phyloP scores from a whole-genome alignment of 2,329 filamentous ascomycete species.

The Neofusicoccum cordaticola region DNA sequence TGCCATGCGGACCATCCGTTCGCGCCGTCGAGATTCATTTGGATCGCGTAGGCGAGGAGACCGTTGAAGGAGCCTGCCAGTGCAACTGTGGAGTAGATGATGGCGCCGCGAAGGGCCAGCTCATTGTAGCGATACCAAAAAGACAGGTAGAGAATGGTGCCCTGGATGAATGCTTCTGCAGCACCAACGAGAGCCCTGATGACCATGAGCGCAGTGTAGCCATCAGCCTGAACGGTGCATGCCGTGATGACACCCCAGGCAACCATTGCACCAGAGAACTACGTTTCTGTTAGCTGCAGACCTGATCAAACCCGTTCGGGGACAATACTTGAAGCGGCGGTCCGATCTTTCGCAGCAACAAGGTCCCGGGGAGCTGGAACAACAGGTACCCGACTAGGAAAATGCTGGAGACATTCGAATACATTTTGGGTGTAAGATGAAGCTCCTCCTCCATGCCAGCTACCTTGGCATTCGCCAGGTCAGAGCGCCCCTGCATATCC shows the following conservation, averaged over 20 bases:
- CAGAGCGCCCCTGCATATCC: not conserved
- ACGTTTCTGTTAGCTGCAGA: not conserved
- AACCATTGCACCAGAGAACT: not conserved
- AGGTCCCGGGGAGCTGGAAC: not conserved
- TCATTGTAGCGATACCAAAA: conserved; percentile 12
- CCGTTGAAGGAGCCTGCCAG: not conserved
- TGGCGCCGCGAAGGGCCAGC: not conserved
- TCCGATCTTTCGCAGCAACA: not conserved
- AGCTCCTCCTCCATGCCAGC: not conserved
- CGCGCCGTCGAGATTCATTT: not conserved
- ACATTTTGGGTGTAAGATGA: not conserved
- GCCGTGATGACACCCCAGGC: not conserved
- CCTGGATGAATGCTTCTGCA: conserved; percentile 9
- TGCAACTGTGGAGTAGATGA: not conserved
- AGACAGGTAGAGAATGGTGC: not conserved
- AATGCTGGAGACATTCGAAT: not conserved
- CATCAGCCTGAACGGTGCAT: not conserved
- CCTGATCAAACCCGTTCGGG: too few relatives aligned
- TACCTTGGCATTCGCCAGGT: not conserved
- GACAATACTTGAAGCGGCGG: not conserved
- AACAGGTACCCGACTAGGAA: not conserved
- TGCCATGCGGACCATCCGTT: not conserved
- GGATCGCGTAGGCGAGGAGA: not conserved
- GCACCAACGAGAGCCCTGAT: not conserved
- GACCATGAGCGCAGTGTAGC: not conserved